Conservation (phyloP, 495 filamentous ascomycete species). For the Hyaloscypha bicolor region DNA sequence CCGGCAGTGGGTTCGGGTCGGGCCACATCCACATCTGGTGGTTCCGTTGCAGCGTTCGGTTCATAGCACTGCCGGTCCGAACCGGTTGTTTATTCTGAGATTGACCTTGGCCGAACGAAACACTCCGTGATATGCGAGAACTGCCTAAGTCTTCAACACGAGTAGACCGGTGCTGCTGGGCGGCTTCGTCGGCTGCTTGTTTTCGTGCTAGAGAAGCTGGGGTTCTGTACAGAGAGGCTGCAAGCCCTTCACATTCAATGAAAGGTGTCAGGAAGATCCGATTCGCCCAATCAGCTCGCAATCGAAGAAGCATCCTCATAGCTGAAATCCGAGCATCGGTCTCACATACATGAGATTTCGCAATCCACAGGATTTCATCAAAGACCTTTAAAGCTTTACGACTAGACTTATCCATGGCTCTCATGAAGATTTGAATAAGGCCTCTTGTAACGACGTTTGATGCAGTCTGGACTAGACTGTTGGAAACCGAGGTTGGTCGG, state of each 20-base stretch:
- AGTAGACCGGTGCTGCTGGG: conserved; percentile 41
- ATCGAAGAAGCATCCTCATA: conserved; percentile 81
- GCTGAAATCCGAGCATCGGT: conserved; percentile 75
- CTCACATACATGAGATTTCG: conserved; percentile 52
- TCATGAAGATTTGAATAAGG: conserved; percentile 62
- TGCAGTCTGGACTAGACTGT: conserved; percentile 41
- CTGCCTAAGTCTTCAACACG: conserved; percentile 34
- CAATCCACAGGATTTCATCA: conserved; percentile 59
- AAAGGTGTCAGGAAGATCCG: conserved; percentile 66
- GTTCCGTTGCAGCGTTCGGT: conserved; percentile 37
- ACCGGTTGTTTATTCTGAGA: conserved; percentile 30
- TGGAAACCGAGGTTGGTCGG: conserved; percentile 11
- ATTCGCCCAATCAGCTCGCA: conserved; percentile 78
- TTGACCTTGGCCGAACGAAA: conserved; percentile 50
- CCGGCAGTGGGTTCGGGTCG: conserved; percentile 54
- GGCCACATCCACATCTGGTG: conserved; percentile 54
- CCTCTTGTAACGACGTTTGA: conserved; percentile 58
- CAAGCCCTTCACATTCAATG: conserved; percentile 70
- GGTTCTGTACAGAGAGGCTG: conserved; percentile 71
- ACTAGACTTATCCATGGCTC: conserved; percentile 55
- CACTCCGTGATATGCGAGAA: conserved; percentile 45
- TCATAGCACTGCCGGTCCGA: conserved; percentile 42
- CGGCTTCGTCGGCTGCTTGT: conserved; percentile 47
- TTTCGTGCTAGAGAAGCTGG: conserved; percentile 53
- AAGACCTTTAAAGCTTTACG: conserved; percentile 55